phyloP scores from a whole-genome alignment of 805 yeast genomes.

The Yarrowia porcina region DNA sequence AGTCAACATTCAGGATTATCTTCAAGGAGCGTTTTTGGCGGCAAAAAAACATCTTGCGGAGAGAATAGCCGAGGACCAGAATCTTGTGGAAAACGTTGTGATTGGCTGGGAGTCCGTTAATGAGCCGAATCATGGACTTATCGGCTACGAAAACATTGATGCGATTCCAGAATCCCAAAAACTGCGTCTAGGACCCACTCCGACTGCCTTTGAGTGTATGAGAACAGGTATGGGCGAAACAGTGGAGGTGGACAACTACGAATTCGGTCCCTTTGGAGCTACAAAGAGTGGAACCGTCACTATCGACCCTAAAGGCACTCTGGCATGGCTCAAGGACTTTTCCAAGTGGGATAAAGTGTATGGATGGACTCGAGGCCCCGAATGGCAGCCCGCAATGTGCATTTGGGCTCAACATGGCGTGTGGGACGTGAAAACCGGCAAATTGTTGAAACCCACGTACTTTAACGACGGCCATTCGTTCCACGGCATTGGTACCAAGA shows the following conservation, averaged over 20 bases:
- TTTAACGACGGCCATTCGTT: conserved; percentile 38
- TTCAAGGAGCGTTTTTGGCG: conserved; percentile 60
- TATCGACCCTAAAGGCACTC: conserved; percentile 62
- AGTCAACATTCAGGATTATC: conserved; percentile 69
- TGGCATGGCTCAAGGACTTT: conserved; percentile 59
- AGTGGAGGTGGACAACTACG: conserved; percentile 62
- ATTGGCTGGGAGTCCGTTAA: conserved; percentile 82
- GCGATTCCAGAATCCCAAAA: conserved; percentile 56
- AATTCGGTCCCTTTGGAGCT: conserved; percentile 69
- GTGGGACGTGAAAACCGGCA: conserved; percentile 45
- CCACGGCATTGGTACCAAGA: conserved; percentile 31
- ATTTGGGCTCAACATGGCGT: conserved; percentile 75
- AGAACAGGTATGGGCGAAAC: conserved; percentile 72
- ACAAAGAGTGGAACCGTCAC: conserved; percentile 50
- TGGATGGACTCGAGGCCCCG: conserved; percentile 59
- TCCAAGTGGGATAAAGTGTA: conserved; percentile 47
- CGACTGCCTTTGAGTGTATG: conserved; percentile 70
- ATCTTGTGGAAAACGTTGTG: conserved; percentile 46
- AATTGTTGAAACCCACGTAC: conserved; percentile 49
- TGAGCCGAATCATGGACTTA: conserved; percentile 77
- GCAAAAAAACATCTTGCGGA: conserved; percentile 52
- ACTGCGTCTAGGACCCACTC: conserved; percentile 71
- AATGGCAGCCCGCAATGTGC: conserved; percentile 72
- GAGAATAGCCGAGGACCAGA: conserved; percentile 44
- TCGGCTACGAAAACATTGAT: conserved; percentile 57